Evolutionary conservation across 2,329 filamentous ascomycete species (phyloP).

Genomic region (Chaetomiaceae sp.): DNA sequence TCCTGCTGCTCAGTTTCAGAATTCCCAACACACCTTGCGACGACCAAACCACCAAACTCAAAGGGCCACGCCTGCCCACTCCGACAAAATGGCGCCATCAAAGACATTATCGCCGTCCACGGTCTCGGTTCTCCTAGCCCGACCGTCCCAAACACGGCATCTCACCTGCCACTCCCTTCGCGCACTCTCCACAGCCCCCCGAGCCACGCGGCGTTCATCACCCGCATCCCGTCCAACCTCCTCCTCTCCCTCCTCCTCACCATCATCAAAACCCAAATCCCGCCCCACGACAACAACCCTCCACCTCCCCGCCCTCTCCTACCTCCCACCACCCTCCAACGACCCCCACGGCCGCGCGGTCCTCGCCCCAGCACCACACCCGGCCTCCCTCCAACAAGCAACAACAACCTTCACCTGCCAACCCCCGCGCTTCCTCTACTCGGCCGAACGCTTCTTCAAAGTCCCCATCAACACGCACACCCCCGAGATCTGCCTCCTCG

Average conservation of each 20-base stretch:
- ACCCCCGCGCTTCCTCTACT: slow-evolving; percentile 42
- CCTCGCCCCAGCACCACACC: slow-evolving; percentile 16
- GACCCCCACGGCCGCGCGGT: slow-evolving; percentile 20
- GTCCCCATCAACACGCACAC: slow-evolving; percentile 47
- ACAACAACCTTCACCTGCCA: slow-evolving; percentile 27
- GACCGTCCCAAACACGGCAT: not conserved
- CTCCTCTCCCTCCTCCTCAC: too few species aligned
- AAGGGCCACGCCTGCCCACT: too few species aligned
- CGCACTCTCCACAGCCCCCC: not conserved
- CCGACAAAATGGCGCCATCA: too few species aligned
- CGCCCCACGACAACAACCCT: not conserved
- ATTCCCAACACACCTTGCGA: not conserved
- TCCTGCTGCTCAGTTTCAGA: too few species aligned
- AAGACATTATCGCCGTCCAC: too few species aligned
- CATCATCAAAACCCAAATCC: too few species aligned
- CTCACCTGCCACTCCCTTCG: not conserved
- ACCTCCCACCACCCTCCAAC: slow-evolving; percentile 28
- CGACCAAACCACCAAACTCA: too few species aligned
- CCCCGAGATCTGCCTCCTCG: slow-evolving; percentile 69
- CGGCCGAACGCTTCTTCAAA: slow-evolving; percentile 43
- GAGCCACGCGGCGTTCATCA: not conserved
- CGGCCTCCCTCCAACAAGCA: slow-evolving; percentile 21
- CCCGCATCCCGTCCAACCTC: not conserved
- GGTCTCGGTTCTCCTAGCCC: too few species aligned
- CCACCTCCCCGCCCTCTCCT: slow-evolving; percentile 25